Conservation (phyloP, 106 monocot genomes). For the Dioscorea alata region DNA sequence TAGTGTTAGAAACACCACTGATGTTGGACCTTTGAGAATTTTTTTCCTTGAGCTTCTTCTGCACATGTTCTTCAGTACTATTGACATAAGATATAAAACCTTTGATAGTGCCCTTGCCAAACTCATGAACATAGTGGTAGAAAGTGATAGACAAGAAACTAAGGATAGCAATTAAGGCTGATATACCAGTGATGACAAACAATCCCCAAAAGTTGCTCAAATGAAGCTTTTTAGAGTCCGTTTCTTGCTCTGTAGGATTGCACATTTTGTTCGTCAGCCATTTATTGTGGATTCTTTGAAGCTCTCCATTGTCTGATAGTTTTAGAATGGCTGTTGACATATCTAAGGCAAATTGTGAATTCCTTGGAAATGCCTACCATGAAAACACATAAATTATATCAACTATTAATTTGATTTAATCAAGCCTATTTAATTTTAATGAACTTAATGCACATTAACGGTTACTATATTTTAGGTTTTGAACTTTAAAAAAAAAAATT, state of each 20-base stretch:
- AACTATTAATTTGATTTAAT: not conserved
- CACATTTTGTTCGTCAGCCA: slow-evolving; percentile 23
- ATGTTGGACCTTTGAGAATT: too few relatives aligned
- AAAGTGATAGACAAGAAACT: slow-evolving; percentile 2
- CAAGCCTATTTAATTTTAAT: too few relatives aligned
- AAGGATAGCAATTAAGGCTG: slow-evolving; percentile 29
- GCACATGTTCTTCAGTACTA: too few relatives aligned
- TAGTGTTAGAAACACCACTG: too few relatives aligned
- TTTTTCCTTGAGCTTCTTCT: too few relatives aligned
- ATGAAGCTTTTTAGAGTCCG: slow-evolving; percentile 17
- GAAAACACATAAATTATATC: not conserved
- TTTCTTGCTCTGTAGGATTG: slow-evolving; percentile 3
- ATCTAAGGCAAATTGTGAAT: slow-evolving; percentile 28
- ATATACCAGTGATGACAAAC: slow-evolving; percentile 27
- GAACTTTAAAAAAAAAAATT: too few relatives aligned
- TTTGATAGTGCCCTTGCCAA: too few relatives aligned
- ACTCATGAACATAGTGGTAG: too few relatives aligned
- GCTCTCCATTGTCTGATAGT: slow-evolving; percentile 38
- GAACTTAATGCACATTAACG: too few relatives aligned
- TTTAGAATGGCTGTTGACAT: slow-evolving; percentile 34
- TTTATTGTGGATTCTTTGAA: slow-evolving; percentile 31
- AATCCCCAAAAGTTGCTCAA: slow-evolving; percentile 23
- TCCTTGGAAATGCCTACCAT: slow-evolving; percentile 27
- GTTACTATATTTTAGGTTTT: too few relatives aligned
- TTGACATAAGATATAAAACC: too few relatives aligned